Evolutionary conservation across 1,284 basidiomycete genomes (phyloP).

Genomic region (Sparassis latifolia): DNA sequence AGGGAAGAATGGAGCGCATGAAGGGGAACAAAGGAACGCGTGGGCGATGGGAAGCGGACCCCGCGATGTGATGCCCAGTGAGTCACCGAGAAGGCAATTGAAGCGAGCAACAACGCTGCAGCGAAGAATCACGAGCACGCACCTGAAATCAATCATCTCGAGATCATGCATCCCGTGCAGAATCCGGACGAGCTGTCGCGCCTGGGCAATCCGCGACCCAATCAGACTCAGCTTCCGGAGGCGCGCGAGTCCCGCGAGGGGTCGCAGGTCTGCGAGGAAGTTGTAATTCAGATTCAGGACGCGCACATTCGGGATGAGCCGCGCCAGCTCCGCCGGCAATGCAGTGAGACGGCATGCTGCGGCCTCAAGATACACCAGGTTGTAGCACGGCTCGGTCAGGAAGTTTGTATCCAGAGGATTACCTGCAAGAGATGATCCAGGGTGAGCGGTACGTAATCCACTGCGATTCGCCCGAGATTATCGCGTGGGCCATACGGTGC

Average conservation of each 20-base stretch:
- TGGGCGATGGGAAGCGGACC: too few species aligned
- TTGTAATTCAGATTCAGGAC: slow-evolving; percentile 96
- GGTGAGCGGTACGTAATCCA: neutral
- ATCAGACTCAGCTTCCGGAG: slow-evolving; percentile 82
- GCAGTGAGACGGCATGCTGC: slow-evolving; percentile 82
- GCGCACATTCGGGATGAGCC: slow-evolving; percentile 79
- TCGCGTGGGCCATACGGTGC: neutral
- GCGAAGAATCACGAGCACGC: neutral
- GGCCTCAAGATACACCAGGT: slow-evolving; percentile 89
- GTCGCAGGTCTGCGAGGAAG: slow-evolving; percentile 70
- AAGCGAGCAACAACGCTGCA: too few species aligned
- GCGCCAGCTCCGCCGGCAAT: slow-evolving; percentile 65
- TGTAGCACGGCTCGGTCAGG: slow-evolving; percentile 69
- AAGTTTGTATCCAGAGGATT: slow-evolving; percentile 40
- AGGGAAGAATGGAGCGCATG: too few species aligned
- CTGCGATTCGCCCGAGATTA: neutral
- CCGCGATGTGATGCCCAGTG: too few species aligned
- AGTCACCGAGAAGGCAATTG: too few species aligned
- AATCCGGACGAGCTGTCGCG: slow-evolving; percentile 64
- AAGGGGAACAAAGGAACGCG: too few species aligned
- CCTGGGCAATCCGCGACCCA: slow-evolving; percentile 72
- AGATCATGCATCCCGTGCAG: slow-evolving; percentile 69
- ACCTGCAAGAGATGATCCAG: slow-evolving; percentile 25
- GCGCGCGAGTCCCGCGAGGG: slow-evolving; percentile 66
- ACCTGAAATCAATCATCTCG: slow-evolving; percentile 90